phyloP scores from a whole-genome alignment of 805 yeast genomes.

The Kodamaea hsintzibuensis region DNA sequence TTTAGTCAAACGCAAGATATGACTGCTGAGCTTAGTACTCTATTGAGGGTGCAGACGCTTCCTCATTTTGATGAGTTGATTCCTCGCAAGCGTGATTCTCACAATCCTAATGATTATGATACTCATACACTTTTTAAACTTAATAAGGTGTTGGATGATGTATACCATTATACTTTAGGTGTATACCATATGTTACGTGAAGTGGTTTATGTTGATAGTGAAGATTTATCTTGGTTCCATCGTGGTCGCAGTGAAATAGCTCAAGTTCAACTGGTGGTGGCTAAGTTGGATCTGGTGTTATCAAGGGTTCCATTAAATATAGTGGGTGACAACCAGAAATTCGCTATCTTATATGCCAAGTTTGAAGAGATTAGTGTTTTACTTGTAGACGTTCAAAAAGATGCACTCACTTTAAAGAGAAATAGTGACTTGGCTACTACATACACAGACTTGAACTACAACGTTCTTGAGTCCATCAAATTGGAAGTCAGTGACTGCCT shows the following conservation, averaged over 20 bases:
- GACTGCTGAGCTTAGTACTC: conserved; percentile 2
- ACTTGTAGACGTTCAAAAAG: conserved; percentile 26
- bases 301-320: conserved; percentile 18
- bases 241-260: conserved; percentile 23
- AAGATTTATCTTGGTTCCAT: conserved; percentile 25
- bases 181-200: conserved; percentile 19
- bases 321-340: conserved; percentile 5
- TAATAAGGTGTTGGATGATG: conserved; percentile 29
- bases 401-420: conserved; percentile 20
- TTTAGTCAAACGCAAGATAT: background rate
- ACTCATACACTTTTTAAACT: conserved; percentile 27
- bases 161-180: conserved; percentile 23
- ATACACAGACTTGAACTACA: conserved; percentile 28
- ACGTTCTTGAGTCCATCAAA: conserved; percentile 23
- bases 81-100: conserved; percentile 1
- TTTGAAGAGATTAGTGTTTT: conserved; percentile 29
- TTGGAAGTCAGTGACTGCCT: conserved; percentile 29
- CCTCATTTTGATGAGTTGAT: conserved; percentile 10
- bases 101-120: background rate
- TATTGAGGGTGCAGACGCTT: conserved; percentile 5
- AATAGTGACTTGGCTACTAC: conserved; percentile 29
- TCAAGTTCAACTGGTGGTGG: conserved; percentile 20
- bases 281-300: conserved; percentile 27
- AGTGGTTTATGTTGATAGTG: conserved; percentile 4
- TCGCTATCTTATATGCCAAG: conserved; percentile 19